phyloP scores from a whole-genome alignment of 352 stramenopile species.

The Phytophthora vignae region DNA sequence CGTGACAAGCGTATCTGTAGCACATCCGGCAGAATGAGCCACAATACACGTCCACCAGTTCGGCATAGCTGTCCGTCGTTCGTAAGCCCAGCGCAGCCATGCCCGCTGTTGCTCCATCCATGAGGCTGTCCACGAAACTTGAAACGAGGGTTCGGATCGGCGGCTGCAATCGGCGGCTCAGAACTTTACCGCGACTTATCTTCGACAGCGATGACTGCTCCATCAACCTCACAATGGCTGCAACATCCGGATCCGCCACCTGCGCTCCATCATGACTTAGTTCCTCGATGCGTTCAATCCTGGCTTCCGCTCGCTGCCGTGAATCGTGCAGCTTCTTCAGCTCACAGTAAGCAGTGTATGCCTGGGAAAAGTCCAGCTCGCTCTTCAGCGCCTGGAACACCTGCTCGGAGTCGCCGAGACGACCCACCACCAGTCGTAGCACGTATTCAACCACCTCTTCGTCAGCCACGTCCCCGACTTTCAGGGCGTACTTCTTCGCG shows the following conservation, averaged over 20 bases:
- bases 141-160: conserved; percentile 65
- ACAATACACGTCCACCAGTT: conserved; percentile 83
- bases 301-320: conserved; percentile 11
- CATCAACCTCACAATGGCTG: conserved; percentile 32
- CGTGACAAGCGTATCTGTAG: conserved; percentile 92
- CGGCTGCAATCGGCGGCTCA: conserved; percentile 46
- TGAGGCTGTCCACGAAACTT: conserved; percentile 44
- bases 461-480: conserved; percentile 33
- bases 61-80: conserved; percentile 62
- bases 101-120: conserved; percentile 14
- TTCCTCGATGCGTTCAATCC: conserved; percentile 19
- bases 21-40: conserved; percentile 92
- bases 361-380: conserved; percentile 40
- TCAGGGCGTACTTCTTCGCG: conserved; percentile 27
- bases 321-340: conserved; percentile 42
- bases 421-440: conserved; percentile 43
- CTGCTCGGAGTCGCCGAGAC: conserved; percentile 42
- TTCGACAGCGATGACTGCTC: conserved; percentile 26
- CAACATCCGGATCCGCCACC: conserved; percentile 10
- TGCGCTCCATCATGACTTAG: conserved; percentile 13
- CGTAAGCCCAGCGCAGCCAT: conserved; percentile 50
- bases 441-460: conserved; percentile 54
- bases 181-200: conserved; percentile 8
- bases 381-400: conserved; percentile 49
- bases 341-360: conserved; percentile 49